Conservation (phyloP, 208 protist genomes). For the Herpetomonas tarakana region DNA sequence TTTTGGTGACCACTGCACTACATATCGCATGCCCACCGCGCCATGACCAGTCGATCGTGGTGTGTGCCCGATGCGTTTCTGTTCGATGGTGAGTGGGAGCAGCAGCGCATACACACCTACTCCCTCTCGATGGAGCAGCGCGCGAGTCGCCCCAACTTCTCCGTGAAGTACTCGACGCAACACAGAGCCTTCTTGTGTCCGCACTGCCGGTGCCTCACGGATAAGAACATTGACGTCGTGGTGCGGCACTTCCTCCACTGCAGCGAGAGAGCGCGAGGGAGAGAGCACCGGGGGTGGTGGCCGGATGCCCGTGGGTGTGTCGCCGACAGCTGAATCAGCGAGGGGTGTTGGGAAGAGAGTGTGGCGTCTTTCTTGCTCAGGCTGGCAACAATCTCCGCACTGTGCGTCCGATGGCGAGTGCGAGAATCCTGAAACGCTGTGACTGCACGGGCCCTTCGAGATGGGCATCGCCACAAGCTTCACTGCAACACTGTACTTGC, state of each 20-base stretch:
- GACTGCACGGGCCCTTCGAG: too few species aligned
- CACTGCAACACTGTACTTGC: too few species aligned
- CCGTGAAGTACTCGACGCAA: conserved; percentile 8
- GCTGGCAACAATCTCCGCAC: too few species aligned
- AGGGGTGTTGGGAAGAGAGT: too few species aligned
- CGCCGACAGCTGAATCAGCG: neutral
- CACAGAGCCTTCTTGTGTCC: conserved; percentile 11
- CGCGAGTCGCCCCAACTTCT: conserved; percentile 11
- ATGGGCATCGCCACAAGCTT: too few species aligned
- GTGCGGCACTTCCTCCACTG: conserved; percentile 19
- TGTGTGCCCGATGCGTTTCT: conserved; percentile 11
- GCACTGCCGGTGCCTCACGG: conserved; percentile 13
- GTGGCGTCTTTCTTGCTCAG: too few species aligned
- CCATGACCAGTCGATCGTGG: too few species aligned
- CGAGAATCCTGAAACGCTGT: too few species aligned
- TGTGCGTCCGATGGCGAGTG: too few species aligned
- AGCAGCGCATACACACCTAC: conserved; percentile 24
- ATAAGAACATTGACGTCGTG: conserved; percentile 16
- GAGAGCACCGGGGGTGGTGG: conserved; percentile 16
- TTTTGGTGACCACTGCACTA: too few species aligned
- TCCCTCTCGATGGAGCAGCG: conserved; percentile 16
- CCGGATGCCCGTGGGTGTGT: neutral
- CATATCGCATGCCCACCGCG: too few species aligned
- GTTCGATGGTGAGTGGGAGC: conserved; percentile 24
- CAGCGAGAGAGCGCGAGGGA: conserved; percentile 1